Conservation (phyloP, 2,329 filamentous ascomycete species). For the Diaporthe longicolla region DNA sequence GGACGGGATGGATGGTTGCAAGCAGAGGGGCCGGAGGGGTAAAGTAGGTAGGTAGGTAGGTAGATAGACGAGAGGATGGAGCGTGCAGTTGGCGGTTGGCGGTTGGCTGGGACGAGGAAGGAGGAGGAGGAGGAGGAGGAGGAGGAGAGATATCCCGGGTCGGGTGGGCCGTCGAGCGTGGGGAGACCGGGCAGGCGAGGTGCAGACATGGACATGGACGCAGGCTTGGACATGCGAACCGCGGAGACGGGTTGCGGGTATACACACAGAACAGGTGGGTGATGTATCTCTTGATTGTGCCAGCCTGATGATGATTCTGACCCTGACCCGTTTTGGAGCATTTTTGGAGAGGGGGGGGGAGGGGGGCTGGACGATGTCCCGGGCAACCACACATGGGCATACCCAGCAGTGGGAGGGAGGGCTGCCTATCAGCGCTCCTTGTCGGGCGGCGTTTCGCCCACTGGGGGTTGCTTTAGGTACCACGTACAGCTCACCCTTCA, state of each 20-base stretch:
- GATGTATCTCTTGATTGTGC: background rate
- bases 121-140: background rate
- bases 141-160: slow-evolving; percentile 25
- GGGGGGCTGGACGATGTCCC: too few relatives aligned
- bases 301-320: too few relatives aligned
- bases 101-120: background rate
- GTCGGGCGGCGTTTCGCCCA: slow-evolving; percentile 23
- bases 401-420: too few relatives aligned
- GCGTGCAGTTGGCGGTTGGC: background rate
- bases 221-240: background rate
- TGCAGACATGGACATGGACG: background rate
- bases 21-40: background rate
- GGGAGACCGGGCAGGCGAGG: too few relatives aligned
- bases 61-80: background rate
- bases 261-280: background rate
- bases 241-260: too few relatives aligned
- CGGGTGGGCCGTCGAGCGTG: background rate
- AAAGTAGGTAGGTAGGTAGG: background rate
- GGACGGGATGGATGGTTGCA: background rate
- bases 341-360: too few relatives aligned
- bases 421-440: slow-evolving; percentile 1
- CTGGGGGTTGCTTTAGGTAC: background rate
- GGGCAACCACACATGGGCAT: too few relatives aligned
- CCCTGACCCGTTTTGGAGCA: too few relatives aligned
- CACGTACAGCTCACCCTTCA: too few relatives aligned